A percentile compares a stretch with the other conserved stretches of the same genome.
phyloP scores from a whole-genome alignment of 2,329 filamentous ascomycete genomes.

The Phyllosticta citrichinensis region DNA sequence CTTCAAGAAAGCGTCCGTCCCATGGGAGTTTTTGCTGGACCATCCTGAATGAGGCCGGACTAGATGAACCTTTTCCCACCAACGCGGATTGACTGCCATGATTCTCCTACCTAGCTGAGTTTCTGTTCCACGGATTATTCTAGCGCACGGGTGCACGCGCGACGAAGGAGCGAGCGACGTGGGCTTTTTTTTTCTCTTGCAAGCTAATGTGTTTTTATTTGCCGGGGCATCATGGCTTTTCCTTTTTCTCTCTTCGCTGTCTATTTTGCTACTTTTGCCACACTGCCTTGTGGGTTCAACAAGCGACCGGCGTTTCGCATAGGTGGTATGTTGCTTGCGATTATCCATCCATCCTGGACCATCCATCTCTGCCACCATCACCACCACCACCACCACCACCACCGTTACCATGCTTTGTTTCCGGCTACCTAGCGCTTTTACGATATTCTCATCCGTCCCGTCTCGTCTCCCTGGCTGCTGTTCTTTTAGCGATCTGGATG shows the following conservation, averaged over 20 bases:
- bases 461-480: no score
- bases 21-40: not conserved
- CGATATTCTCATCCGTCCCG: no score
- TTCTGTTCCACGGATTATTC: constrained; percentile 4
- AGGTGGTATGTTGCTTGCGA: not conserved
- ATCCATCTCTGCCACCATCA: no score
- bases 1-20: not conserved
- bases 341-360: no score
- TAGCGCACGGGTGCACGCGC: constrained; percentile 7
- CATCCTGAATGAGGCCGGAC: constrained; percentile 5
- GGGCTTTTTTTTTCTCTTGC: constrained; percentile 2
- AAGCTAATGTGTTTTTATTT: constrained; percentile 10
- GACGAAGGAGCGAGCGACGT: constrained; percentile 1
- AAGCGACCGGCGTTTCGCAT: constrained; percentile 9
- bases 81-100: constrained; percentile 6
- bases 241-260: not conserved
- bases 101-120: not conserved
- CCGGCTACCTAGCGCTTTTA: no score
- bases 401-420: no score
- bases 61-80: constrained; percentile 4
- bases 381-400: no score
- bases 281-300: constrained; percentile 5
- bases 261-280: not conserved
- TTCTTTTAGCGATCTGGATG: no score
- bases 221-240: constrained; percentile 5